phyloP scores from a whole-genome alignment of 371 early-diverging fungal genomes.

The Mucor mucedo region DNA sequence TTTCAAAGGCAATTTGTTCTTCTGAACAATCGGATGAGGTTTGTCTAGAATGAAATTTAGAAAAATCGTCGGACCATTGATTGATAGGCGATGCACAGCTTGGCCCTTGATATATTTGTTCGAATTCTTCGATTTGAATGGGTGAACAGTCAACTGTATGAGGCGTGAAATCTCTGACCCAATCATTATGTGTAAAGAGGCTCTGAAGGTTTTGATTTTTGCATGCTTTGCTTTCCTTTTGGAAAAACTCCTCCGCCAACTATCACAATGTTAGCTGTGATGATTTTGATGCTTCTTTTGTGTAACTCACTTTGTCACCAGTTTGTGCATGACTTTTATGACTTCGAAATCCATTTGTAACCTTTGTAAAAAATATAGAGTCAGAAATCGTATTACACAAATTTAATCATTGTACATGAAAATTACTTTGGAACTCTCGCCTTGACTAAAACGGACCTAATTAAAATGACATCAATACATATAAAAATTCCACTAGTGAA shows the following conservation, averaged over 20 bases:
- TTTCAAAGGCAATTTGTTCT: conserved; percentile 68
- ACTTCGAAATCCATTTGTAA: conserved; percentile 34
- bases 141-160: conserved; percentile 42
- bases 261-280: conserved; percentile 3
- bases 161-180: conserved; percentile 74
- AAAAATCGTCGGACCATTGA: conserved; percentile 53
- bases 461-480: neutral
- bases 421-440: conserved; percentile 58
- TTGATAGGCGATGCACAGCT: conserved; percentile 13
- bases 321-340: conserved; percentile 21
- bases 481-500: conserved; percentile 2
- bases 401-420: neutral
- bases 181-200: conserved; percentile 50
- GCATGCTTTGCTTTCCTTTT: conserved; percentile 32
- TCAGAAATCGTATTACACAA: neutral
- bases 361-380: conserved; percentile 18
- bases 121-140: conserved; percentile 71
- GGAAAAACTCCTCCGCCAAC: conserved; percentile 50
- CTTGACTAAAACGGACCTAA: conserved; percentile 64
- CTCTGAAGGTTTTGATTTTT: conserved; percentile 48
- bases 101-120: conserved; percentile 54
- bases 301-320: conserved; percentile 21
- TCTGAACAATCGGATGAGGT: conserved; percentile 26
- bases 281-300: conserved; percentile 16
- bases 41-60: conserved; percentile 19